A percentile compares a stretch with the other conserved stretches of the same genome.
Conservation (phyloP, 1,284 basidiomycete genomes). For the Heliocybe sulcata region DNA sequence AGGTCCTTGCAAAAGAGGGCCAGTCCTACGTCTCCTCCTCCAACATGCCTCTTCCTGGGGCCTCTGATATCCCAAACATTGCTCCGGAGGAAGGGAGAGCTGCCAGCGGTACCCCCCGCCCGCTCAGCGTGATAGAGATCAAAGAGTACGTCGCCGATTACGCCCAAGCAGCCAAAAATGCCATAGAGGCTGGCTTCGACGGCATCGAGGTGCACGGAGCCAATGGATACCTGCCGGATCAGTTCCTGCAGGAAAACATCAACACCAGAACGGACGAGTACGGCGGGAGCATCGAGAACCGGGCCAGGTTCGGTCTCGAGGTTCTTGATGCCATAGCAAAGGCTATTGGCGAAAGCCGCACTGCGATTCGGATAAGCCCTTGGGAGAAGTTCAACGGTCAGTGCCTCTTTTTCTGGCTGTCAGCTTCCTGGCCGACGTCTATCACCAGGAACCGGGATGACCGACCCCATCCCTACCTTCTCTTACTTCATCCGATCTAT, state of each 20-base stretch:
- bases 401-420: background rate
- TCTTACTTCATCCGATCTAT: constrained; percentile 24
- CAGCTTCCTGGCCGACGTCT: background rate
- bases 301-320: constrained; percentile 31
- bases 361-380: constrained; percentile 34
- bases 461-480: constrained; percentile 34
- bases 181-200: constrained; percentile 23
- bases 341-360: constrained; percentile 29
- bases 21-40: constrained; percentile 29
- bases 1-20: constrained; percentile 16
- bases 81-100: constrained; percentile 17
- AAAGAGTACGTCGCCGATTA: constrained; percentile 19
- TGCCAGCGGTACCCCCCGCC: constrained; percentile 18
- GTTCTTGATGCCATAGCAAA: constrained; percentile 27
- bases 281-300: constrained; percentile 37
- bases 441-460: constrained; percentile 23
- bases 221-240: constrained; percentile 32
- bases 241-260: constrained; percentile 32
- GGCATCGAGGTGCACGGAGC: constrained; percentile 19
- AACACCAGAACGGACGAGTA: constrained; percentile 40
- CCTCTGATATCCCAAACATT: background rate
- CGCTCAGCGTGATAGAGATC: constrained; percentile 18
- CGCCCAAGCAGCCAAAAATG: constrained; percentile 19
- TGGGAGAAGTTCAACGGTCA: background rate
- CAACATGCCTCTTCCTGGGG: constrained; percentile 29